These are phyloP conservation scores for Sporobolomyces pararoseus DNA, from an alignment of 768 basidiomycete genomes.

Conservation along the genomic window DNA sequence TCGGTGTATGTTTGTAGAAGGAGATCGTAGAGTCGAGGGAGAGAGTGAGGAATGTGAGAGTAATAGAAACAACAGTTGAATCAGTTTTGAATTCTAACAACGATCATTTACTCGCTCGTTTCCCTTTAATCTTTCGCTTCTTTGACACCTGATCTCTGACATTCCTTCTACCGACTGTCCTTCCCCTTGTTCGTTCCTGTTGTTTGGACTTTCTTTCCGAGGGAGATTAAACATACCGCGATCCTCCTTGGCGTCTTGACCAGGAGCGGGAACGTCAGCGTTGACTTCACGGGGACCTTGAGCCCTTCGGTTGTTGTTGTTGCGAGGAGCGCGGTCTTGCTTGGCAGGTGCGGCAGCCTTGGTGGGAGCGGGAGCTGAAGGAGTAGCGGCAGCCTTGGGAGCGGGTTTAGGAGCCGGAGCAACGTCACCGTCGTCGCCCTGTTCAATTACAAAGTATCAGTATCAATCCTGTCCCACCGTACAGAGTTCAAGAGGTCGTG, in stretches of 20 bases:
- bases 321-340: slow-evolving; percentile 16
- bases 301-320: slow-evolving; percentile 9
- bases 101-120: background rate
- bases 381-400: slow-evolving; percentile 33
- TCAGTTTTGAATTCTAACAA: background rate
- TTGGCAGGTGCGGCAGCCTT: slow-evolving; percentile 13
- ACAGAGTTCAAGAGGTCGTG: background rate
- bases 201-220: no score
- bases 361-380: slow-evolving; percentile 15
- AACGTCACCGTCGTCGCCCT: slow-evolving; percentile 38
- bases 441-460: background rate
- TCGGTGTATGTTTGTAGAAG: background rate
- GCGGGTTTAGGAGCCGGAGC: slow-evolving; percentile 26
- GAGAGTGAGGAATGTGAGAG: background rate
- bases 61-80: background rate
- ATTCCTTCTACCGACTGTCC: background rate
- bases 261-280: slow-evolving; percentile 33
- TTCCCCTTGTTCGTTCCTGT: no score
- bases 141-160: background rate
- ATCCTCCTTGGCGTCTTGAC: slow-evolving; percentile 41
- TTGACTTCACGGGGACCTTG: slow-evolving; percentile 32
- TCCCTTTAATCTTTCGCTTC: background rate
- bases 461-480: background rate
- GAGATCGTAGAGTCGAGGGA: background rate
- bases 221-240: slow-evolving; percentile 26